phyloP scores from a whole-genome alignment of 164 flowering plant species.

The Stephania cephalantha region DNA sequence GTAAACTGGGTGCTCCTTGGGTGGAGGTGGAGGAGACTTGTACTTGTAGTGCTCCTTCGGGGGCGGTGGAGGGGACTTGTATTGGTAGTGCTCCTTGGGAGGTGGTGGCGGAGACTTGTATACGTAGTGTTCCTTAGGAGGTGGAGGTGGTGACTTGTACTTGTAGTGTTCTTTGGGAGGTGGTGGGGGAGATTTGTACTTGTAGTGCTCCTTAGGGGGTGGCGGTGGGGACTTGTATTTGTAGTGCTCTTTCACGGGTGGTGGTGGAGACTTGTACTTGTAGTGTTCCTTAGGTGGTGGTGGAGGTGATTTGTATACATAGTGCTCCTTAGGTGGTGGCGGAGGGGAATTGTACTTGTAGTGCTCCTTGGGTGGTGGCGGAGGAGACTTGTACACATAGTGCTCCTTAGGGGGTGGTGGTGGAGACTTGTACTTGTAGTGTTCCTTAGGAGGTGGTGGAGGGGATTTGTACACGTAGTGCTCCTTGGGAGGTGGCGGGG shows the following conservation, averaged over 20 bases:
- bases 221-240: background rate
- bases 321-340: background rate
- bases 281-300: too few species aligned
- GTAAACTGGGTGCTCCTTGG: constrained; percentile 9
- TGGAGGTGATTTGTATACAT: background rate
- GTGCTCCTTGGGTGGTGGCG: background rate
- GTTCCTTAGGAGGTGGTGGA: too few species aligned
- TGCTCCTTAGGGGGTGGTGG: background rate
- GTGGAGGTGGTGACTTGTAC: background rate
- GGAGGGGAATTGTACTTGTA: background rate
- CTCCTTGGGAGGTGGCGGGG: too few species aligned
- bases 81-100: background rate
- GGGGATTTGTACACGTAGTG: too few species aligned
- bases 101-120: constrained; percentile 10
- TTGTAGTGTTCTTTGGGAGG: background rate
- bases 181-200: background rate
- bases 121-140: background rate
- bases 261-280: too few species aligned
- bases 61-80: constrained; percentile 12
- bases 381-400: background rate
- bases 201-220: background rate
- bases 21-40: constrained; percentile 13
- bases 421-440: background rate
- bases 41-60: constrained; percentile 6
- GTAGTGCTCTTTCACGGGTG: background rate